Conservation (phyloP, 2,329 filamentous ascomycete species). For the Beauveria brongniartii region DNA sequence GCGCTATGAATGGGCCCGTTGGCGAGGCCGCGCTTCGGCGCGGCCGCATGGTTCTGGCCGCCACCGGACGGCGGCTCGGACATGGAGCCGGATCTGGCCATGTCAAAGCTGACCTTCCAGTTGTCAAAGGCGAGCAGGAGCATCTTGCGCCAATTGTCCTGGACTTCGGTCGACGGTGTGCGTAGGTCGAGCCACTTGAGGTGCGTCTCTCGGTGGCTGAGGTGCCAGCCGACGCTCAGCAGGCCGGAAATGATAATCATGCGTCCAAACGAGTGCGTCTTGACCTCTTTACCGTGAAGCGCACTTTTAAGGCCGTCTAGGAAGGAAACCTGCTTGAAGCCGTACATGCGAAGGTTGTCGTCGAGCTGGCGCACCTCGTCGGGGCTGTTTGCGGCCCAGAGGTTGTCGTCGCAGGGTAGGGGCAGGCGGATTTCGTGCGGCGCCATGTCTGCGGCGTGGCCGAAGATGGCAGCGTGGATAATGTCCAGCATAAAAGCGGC, state of each 20-base stretch:
- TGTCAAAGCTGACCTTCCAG: slow-evolving; percentile 81
- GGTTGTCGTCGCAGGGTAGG: slow-evolving; percentile 75
- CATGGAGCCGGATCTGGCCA: slow-evolving; percentile 43
- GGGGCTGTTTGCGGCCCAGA: slow-evolving; percentile 77
- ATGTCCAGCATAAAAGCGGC: slow-evolving; percentile 85
- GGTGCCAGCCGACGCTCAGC: slow-evolving; percentile 86
- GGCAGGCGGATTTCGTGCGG: slow-evolving; percentile 82
- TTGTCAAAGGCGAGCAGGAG: slow-evolving; percentile 74
- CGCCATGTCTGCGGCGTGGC: slow-evolving; percentile 83
- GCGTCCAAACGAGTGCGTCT: slow-evolving; percentile 79
- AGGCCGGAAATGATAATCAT: slow-evolving; percentile 87
- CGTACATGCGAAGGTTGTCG: slow-evolving; percentile 66
- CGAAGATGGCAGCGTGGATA: slow-evolving; percentile 86
- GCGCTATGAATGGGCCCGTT: slow-evolving; percentile 67
- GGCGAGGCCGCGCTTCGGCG: slow-evolving; percentile 41
- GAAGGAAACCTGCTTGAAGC: slow-evolving; percentile 71
- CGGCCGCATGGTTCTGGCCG: background rate
- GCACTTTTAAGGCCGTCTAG: slow-evolving; percentile 78
- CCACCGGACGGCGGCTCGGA: slow-evolving; percentile 19
- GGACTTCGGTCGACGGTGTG: slow-evolving; percentile 47
- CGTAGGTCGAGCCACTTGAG: slow-evolving; percentile 69
- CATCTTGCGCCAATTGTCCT: slow-evolving; percentile 72
- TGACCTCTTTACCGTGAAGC: slow-evolving; percentile 70
- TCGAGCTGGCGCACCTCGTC: slow-evolving; percentile 72
- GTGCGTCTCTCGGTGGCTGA: slow-evolving; percentile 79